These are phyloP conservation scores for Crataegus laevigata DNA, from an alignment of 306 rosid genomes.

Conservation along the genomic window DNA sequence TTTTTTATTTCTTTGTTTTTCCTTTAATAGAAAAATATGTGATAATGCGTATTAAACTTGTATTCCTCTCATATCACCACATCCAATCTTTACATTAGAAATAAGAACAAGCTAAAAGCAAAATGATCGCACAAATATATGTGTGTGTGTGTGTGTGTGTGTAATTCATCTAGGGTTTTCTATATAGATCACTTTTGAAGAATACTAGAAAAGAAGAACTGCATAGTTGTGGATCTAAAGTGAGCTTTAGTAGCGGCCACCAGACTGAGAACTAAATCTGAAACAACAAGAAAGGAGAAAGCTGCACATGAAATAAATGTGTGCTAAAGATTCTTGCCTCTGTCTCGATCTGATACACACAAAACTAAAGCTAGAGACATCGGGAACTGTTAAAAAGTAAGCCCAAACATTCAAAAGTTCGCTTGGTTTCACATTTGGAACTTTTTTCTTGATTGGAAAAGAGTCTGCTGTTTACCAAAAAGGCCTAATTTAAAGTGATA, in stretches of 20 bases:
- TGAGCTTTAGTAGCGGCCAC: not conserved
- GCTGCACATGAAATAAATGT: slow-evolving; percentile 31
- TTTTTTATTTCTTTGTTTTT: not conserved
- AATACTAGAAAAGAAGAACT: not conserved
- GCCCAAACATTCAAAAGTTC: slow-evolving; percentile 16
- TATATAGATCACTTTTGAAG: not conserved
- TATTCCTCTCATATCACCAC: not conserved
- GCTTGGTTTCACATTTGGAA: slow-evolving; percentile 10
- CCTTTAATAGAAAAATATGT: not conserved
- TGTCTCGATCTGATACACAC: slow-evolving; percentile 1
- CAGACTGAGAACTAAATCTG: not conserved
- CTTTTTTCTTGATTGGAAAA: slow-evolving; percentile 26
- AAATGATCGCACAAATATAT: not conserved
- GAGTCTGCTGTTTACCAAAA: slow-evolving; percentile 8
- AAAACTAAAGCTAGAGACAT: slow-evolving; percentile 19
- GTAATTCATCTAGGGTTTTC: not conserved
- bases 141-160: too few species aligned
- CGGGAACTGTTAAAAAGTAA: slow-evolving; percentile 33
- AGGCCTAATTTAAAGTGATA: not conserved
- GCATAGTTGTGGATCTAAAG: not conserved
- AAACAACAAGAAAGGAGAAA: slow-evolving; percentile 18
- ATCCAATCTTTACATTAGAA: not conserved
- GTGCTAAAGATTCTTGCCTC: slow-evolving; percentile 28
- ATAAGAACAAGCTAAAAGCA: not conserved
- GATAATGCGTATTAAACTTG: not conserved